Conservation (phyloP, 768 basidiomycete genomes). For the Holtermannia corniformis region DNA sequence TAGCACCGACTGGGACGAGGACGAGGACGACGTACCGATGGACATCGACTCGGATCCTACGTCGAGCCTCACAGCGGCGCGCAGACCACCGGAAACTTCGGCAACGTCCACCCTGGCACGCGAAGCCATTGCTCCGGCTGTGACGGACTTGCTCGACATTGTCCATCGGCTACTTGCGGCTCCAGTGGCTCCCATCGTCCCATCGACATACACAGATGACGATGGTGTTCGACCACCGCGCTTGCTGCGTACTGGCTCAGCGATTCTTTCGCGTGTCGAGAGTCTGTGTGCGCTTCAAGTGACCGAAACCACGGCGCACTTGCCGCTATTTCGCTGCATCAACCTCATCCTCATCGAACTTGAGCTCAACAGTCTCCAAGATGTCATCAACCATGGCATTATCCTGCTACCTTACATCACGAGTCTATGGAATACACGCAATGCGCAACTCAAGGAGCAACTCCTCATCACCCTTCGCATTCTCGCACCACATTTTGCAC, state of each 20-base stretch:
- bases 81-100: slow-evolving; percentile 11
- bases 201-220: slow-evolving; percentile 28
- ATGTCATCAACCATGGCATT: slow-evolving; percentile 55
- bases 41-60: slow-evolving; percentile 10
- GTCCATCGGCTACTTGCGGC: slow-evolving; percentile 46
- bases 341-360: slow-evolving; percentile 62
- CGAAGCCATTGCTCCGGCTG: not conserved
- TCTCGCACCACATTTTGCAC: slow-evolving; percentile 62
- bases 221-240: not conserved
- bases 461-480: slow-evolving; percentile 62
- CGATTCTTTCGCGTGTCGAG: slow-evolving; percentile 53
- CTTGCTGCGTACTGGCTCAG: slow-evolving; percentile 15
- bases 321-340: slow-evolving; percentile 61
- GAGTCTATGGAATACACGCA: slow-evolving; percentile 68
- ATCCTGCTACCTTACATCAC: slow-evolving; percentile 58
- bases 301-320: slow-evolving; percentile 66
- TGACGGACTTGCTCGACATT: slow-evolving; percentile 8
- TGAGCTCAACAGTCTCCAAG: slow-evolving; percentile 61
- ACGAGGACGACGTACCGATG: slow-evolving; percentile 17
- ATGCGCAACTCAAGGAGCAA: slow-evolving; percentile 64
- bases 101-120: slow-evolving; percentile 18
- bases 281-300: slow-evolving; percentile 60
- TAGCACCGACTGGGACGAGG: slow-evolving; percentile 34
- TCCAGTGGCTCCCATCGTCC: slow-evolving; percentile 57
- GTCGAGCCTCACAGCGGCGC: too few relatives aligned